Evolutionary conservation across 495 filamentous ascomycete genomes (phyloP), one percentile per base, ranked within the genome.

Genomic region (Entonaema liquescens): DNA sequence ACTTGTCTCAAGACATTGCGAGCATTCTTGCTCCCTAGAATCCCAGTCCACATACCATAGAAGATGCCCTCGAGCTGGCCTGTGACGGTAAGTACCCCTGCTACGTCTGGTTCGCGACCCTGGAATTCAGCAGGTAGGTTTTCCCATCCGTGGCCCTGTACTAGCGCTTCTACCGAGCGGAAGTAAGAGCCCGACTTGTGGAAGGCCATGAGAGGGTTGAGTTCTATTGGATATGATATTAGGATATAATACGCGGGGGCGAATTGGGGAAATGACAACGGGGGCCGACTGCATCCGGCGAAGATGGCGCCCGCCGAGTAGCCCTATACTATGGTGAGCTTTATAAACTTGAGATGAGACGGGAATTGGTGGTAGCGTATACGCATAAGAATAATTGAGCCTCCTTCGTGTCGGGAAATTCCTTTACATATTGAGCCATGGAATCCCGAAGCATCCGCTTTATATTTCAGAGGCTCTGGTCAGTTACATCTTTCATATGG

Each of bases 401-500:
- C 1, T 35, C 52, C 1, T 60, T 17, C 8, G 42, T 31, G 2
- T 62, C 7, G n/a, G 72, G 72, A 26, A 71, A 74, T 8, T 74
- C 64, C 19, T 62, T 3, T 12, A 55, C 35, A 44, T 55, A 74
- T 26, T 54, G 42, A 9, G 44, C 8, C 68, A 74, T 71, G 3
- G 72, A 71, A 42, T 74, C 72, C 19, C 50, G 60, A 11, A 74
- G 60, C 64, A 74, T 68, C 5, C 72, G 68, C 72, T 74, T 59
- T 47, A 52, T 8, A 40, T 21, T 9, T 3, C 11, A 19, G 25
- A n/a, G 31, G 17, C 4, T 21, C 26, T 26, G 23, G 11, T 69
- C 35, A 59, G 67, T 13, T 23, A 62, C 17, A 7, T 40, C 12
- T 13, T 5, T 26, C 15, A 50, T 33, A 31, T 44, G 1, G 13